These are phyloP conservation scores for Cylindrodendrum hubeiense DNA, from an alignment of 2,329 filamentous ascomycete species.

Conservation along the genomic window DNA sequence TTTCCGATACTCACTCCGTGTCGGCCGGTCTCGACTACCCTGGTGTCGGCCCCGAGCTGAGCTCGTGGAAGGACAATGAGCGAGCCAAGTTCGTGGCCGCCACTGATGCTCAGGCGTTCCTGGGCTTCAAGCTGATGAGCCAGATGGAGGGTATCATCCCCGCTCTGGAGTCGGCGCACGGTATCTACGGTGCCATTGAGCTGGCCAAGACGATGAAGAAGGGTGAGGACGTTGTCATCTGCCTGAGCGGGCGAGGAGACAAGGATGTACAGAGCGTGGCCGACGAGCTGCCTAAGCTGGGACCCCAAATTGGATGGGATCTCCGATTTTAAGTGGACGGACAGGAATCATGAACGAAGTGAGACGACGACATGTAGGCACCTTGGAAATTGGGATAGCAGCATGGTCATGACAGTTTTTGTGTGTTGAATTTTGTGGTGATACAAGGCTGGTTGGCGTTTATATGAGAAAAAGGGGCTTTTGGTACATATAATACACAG, in stretches of 20 bases:
- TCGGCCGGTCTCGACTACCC: conserved; percentile 98
- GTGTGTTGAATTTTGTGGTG: conserved; percentile 33
- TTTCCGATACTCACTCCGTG: conserved; percentile 94
- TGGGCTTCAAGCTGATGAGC: conserved; percentile 85
- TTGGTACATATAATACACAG: conserved; percentile 47
- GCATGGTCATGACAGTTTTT: conserved; percentile 31
- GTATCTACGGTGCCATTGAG: conserved; percentile 89
- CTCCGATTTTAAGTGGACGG: conserved; percentile 65
- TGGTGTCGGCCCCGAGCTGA: conserved; percentile 93
- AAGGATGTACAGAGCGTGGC: conserved; percentile 99
- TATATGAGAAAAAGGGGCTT: conserved; percentile 33
- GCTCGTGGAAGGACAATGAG: conserved; percentile 90
- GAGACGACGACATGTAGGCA: conserved; percentile 4
- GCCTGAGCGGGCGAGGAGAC: conserved; percentile 91
- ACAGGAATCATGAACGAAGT: neutral
- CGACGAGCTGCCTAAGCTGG: conserved; percentile 89
- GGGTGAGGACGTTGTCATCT: conserved; percentile 92
- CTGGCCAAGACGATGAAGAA: conserved; percentile 93
- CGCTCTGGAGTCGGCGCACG: conserved; percentile 93
- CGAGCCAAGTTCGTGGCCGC: conserved; percentile 91
- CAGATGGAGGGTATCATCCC: conserved; percentile 97
- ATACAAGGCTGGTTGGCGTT: conserved; percentile 43
- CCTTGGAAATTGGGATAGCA: conserved; percentile 20
- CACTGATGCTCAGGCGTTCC: conserved; percentile 90
- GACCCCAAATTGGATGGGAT: conserved; percentile 87